A percentile compares a stretch with the other conserved stretches of the same genome.
phyloP scores from a whole-genome alignment of 2,329 filamentous ascomycete genomes.

The Clonostachys solani region DNA sequence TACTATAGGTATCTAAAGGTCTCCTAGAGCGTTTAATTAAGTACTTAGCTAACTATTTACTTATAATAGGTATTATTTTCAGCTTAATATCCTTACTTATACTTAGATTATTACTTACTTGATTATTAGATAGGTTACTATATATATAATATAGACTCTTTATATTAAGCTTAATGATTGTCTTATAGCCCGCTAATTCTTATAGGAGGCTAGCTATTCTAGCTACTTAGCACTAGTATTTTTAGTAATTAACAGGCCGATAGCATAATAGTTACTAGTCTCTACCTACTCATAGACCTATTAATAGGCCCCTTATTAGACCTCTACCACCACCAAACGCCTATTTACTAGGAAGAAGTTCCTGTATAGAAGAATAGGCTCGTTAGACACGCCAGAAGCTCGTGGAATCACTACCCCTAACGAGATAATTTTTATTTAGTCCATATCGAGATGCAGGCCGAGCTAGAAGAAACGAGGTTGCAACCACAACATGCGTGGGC shows the following conservation, averaged over 20 bases:
- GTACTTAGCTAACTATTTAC: background rate
- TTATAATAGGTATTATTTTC: background rate
- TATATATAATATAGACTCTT: background rate
- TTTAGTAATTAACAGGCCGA: too few relatives aligned
- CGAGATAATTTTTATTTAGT: too few relatives aligned
- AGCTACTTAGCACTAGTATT: background rate
- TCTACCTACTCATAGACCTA: background rate
- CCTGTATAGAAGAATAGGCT: too few relatives aligned
- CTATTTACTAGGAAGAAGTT: background rate
- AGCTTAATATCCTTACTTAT: background rate
- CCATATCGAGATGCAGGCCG: too few relatives aligned
- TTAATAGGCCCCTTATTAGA: too few relatives aligned
- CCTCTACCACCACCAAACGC: background rate
- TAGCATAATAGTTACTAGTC: background rate
- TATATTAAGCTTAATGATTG: background rate
- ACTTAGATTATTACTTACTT: background rate
- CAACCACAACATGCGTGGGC: too few relatives aligned
- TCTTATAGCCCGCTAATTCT: background rate
- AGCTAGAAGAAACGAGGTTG: too few relatives aligned
- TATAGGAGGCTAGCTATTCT: background rate
- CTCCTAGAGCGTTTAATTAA: background rate
- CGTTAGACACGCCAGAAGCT: too few relatives aligned
- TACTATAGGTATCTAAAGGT: background rate
- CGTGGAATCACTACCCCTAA: too few relatives aligned
- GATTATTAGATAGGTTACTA: background rate